Evolutionary conservation across 2,329 filamentous ascomycete species (phyloP), one percentile per base, ranked within the genome.

Genomic region (Onygena corvina): DNA sequence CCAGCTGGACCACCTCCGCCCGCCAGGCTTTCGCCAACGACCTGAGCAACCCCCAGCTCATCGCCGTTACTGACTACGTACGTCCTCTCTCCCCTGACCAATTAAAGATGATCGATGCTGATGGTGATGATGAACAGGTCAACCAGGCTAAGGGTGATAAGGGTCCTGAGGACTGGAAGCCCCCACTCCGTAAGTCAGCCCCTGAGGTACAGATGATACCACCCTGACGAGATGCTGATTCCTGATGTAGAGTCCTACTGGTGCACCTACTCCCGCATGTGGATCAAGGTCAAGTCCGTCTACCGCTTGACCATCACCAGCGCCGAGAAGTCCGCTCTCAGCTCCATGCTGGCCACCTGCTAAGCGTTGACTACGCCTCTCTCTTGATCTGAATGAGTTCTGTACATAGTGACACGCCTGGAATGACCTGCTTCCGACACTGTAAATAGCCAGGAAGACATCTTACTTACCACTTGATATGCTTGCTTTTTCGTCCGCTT

Each of bases 1-100:
- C 76, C 5, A 64, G 69, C 1, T 90, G 86, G 86, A 85, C 84
- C 0, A 81, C 81, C 0, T 67, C 73, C 16, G 72, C 76, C 58
- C 78, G 86, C 50, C 70, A 81, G 60, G 63, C 71, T 2, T 88
- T 88, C 60, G 86, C 86, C 56, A 92, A 87, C 65, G 86, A 92
- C 67, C 63, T 90, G 51, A 75, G 70, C 1, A 76, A 81, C 49
- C 86, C 86, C 0, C 85, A 92, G 68, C 75, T 92, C 25, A 76
- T 85, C 67, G 83, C 86, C 29, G 84, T 92, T 6, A 90, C 85
- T 3, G 83, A 85, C 62, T 79, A 76, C 49, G 79, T 55, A 23
- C 18, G 30, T 25, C 38, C 23, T 47, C 18, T 33, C 23, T 35
- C 12, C 42, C 2, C 21, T 18, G 7, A 3, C 12, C 3, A n/a